These are phyloP conservation scores for Alternaria longipes DNA, from an alignment of 2,329 filamentous ascomycete genomes.

Conservation along the genomic window DNA sequence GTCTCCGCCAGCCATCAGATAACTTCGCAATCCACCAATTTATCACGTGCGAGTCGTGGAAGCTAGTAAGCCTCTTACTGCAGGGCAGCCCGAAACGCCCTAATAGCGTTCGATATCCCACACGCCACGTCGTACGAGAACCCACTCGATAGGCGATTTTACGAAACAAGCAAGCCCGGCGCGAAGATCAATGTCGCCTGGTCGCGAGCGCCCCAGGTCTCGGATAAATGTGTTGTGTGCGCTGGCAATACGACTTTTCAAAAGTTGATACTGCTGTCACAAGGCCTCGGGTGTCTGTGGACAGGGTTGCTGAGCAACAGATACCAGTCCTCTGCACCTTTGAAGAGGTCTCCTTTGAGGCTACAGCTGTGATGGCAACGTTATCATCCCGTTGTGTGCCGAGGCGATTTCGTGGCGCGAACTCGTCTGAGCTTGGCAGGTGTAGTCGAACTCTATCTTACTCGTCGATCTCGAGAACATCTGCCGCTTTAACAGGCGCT, in stretches of 20 bases:
- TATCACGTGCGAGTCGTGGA: not conserved
- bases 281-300: not conserved
- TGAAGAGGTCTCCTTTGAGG: not conserved
- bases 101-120: not conserved
- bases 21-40: not conserved
- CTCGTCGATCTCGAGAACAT: not conserved
- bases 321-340: not conserved
- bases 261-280: not conserved
- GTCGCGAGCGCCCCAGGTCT: not conserved
- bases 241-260: not conserved
- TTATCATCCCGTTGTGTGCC: not conserved
- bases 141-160: conserved; percentile 5
- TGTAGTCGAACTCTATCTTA: conserved; percentile 9
- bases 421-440: conserved; percentile 8
- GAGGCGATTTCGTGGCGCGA: not conserved
- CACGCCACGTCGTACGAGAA: conserved; percentile 12
- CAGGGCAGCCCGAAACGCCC: conserved; percentile 11
- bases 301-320: not conserved
- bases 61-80: conserved; percentile 5
- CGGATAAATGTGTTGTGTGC: not conserved
- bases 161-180: conserved; percentile 8
- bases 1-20: conserved; percentile 1
- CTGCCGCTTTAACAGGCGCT: conserved; percentile 10
- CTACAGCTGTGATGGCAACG: not conserved
- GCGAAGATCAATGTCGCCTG: not conserved